Base-by-base conservation (phyloP, 2,329 filamentous ascomycete genomes). In the Aspergillus sp. region DNA sequence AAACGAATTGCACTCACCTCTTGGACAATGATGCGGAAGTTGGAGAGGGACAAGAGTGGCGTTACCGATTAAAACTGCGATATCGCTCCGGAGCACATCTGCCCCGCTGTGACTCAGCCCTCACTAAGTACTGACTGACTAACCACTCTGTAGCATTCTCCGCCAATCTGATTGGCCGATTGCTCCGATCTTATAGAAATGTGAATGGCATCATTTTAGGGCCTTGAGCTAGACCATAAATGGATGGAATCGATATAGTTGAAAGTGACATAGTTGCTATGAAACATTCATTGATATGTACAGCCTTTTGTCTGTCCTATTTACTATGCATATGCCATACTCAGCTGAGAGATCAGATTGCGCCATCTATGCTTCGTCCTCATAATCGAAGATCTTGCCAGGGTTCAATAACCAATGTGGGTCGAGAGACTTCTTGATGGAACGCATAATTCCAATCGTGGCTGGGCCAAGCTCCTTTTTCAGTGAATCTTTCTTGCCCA, bases 371-470 rank as follows among this genome's bases (percentile, higher is more conserved):
- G 58, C 52, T 54, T 69, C 54, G 45, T 65, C 60, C 55, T 72
- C 60, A 41, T 86, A 79, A 66, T 96, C 90, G 76, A 96, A 92
- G 64, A 97, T 94, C 80, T 96, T 96, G 1, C 92, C 92, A 0
- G 92, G 92, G 67, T 97, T 97, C 85, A 97, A 86, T 59, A 97
- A 86, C 91, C 92, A 96, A 53, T 88, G 78, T 1, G 92, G 92
- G 79, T 97, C 92, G 50, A 97, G 79, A 9, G 91, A 87, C n/a
- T 80, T 76, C 78, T 97, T 97, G 74, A 97, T 87, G 63, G 85
- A 87, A 70, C 87, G 89, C 92, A 97, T 97, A 21, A 96, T 89
- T 17, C 85, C 88, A 61, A 97, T 82, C 0, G 92, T 96, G 59
- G 91, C 91, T 2, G 85, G 78, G 0, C 92, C 92, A 17, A 97